Evolutionary conservation across 129 eudicot species (phyloP).

Genomic region (Kitagawia praeruptora): DNA sequence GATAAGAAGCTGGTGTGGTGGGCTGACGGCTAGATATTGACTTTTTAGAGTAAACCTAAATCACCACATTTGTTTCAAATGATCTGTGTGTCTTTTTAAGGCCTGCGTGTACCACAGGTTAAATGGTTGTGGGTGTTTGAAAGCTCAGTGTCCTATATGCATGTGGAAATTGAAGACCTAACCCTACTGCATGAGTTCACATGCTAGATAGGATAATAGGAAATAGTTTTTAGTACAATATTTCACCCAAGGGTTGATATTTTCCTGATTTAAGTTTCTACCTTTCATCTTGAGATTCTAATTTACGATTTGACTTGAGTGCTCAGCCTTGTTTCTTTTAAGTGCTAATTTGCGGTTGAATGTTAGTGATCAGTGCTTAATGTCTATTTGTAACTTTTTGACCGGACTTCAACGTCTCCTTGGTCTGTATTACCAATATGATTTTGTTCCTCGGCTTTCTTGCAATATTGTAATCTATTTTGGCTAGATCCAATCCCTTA

Average conservation of each 20-base stretch:
- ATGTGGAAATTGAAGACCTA: not conserved
- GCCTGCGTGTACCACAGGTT: not conserved
- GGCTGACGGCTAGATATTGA: not conserved
- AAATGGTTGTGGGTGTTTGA: not conserved
- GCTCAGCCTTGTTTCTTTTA: not conserved
- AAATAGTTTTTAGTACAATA: not conserved
- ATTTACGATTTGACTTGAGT: not conserved
- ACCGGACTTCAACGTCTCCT: not conserved
- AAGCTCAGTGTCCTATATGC: not conserved
- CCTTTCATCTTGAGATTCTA: too few species aligned
- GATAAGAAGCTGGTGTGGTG: not conserved
- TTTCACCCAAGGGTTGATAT: not conserved
- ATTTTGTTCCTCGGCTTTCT: not conserved
- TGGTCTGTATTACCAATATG: not conserved
- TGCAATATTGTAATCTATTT: not conserved
- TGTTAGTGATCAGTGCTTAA: not conserved
- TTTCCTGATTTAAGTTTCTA: too few species aligned
- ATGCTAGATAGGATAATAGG: not conserved
- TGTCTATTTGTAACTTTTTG: not conserved
- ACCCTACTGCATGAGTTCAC: not conserved
- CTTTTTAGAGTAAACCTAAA: not conserved
- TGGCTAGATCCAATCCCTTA: not conserved
- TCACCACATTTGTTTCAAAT: not conserved
- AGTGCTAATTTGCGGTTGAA: not conserved
- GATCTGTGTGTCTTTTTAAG: not conserved